phyloP scores from a whole-genome alignment of 2,329 filamentous ascomycete genomes.

The Clarireedia paspali region DNA sequence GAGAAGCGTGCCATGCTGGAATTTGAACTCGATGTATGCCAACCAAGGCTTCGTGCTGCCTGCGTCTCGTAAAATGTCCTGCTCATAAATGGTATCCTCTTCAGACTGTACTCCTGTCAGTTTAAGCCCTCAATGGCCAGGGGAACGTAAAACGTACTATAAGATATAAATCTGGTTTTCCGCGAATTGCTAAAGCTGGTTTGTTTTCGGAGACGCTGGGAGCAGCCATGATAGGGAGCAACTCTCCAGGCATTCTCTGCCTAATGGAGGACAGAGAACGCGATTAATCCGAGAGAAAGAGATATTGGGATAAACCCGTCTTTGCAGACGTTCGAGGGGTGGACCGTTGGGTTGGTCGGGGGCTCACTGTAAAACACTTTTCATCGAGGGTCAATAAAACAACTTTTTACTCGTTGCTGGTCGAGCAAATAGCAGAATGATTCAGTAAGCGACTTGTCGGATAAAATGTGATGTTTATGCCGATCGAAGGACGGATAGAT shows the following conservation, averaged over 20 bases:
- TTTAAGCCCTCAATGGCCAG: background rate
- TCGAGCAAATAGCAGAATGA: background rate
- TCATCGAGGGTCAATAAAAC: background rate
- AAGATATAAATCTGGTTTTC: slow-evolving; percentile 30
- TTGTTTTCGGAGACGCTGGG: slow-evolving; percentile 19
- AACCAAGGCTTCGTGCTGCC: slow-evolving; percentile 91
- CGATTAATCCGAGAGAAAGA: slow-evolving; percentile 17
- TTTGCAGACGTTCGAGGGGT: slow-evolving; percentile 5
- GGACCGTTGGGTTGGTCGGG: slow-evolving; percentile 1
- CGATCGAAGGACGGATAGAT: background rate
- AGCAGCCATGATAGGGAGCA: slow-evolving; percentile 30
- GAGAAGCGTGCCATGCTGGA: slow-evolving; percentile 72
- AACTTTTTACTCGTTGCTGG: slow-evolving; percentile 5
- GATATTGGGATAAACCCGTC: slow-evolving; percentile 9
- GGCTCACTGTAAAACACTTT: slow-evolving; percentile 3
- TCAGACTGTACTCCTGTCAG: slow-evolving; percentile 50
- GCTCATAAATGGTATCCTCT: slow-evolving; percentile 92
- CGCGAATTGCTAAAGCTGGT: slow-evolving; percentile 18
- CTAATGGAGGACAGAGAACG: slow-evolving; percentile 17
- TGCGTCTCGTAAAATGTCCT: slow-evolving; percentile 81
- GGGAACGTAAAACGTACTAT: slow-evolving; percentile 24
- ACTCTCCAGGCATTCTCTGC: slow-evolving; percentile 31
- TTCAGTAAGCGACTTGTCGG: slow-evolving; percentile 6
- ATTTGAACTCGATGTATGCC: slow-evolving; percentile 85
- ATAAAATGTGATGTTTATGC: background rate